These are phyloP conservation scores for Teratosphaeria gauchensis DNA, from an alignment of 2,329 filamentous ascomycete genomes.

Conservation along the genomic window DNA sequence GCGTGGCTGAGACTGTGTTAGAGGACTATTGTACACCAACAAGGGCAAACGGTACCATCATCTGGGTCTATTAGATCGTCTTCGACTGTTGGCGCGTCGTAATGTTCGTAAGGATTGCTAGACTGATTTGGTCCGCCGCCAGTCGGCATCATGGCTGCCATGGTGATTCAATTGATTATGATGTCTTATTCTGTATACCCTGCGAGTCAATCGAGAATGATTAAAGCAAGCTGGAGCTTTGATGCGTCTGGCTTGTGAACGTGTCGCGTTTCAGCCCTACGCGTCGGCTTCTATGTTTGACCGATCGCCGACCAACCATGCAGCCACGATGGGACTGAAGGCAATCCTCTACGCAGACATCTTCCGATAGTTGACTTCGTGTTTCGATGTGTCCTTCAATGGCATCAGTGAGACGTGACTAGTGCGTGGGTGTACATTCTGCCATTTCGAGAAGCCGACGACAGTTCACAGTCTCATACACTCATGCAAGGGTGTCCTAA, in stretches of 20 bases:
- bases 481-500: not conserved
- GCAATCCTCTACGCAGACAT: no score
- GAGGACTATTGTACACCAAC: not conserved
- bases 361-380: no score
- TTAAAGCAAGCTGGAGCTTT: not conserved
- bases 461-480: not conserved
- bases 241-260: not conserved
- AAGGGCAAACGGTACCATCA: slow-evolving; percentile 31
- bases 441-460: not conserved
- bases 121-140: slow-evolving; percentile 19
- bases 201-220: not conserved
- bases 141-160: slow-evolving; percentile 39
- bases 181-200: not conserved
- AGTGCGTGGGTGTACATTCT: not conserved
- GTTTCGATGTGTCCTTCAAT: not conserved
- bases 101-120: slow-evolving; percentile 29
- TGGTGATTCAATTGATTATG: slow-evolving; percentile 9
- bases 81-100: slow-evolving; percentile 38
- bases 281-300: not conserved
- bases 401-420: not conserved
- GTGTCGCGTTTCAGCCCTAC: not conserved
- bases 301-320: not conserved
- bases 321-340: not conserved
- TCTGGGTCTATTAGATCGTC: slow-evolving; percentile 45
- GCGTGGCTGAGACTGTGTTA: slow-evolving; percentile 50